Conservation (phyloP, 2,329 filamentous ascomycete genomes). For the Lachnellula subtilissima region DNA sequence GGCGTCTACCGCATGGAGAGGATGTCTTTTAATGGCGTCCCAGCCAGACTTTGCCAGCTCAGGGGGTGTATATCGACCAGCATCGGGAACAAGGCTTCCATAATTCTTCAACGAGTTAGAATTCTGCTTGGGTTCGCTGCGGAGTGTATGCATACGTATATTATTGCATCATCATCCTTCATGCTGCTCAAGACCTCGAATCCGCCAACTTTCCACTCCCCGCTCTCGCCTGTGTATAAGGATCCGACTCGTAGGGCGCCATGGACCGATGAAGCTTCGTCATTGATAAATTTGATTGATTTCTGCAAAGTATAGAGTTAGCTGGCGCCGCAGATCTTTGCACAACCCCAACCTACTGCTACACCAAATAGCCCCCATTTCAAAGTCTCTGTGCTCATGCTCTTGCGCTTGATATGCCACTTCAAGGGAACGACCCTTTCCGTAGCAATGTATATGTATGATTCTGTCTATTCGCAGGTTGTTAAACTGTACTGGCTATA, state of each 20-base stretch:
- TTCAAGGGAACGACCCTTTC: constrained; percentile 81
- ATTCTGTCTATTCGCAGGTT: constrained; percentile 63
- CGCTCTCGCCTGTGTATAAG: constrained; percentile 89
- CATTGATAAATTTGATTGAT: constrained; percentile 93
- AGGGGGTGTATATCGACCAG: constrained; percentile 77
- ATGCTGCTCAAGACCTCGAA: constrained; percentile 92
- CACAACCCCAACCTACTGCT: constrained; percentile 52
- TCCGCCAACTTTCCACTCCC: constrained; percentile 94
- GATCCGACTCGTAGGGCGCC: constrained; percentile 81
- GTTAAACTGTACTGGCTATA: constrained; percentile 18
- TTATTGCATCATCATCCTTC: constrained; percentile 90
- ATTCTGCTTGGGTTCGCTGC: not conserved
- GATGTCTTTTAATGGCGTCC: constrained; percentile 81
- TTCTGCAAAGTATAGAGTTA: constrained; percentile 46
- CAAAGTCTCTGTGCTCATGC: constrained; percentile 81
- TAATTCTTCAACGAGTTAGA: constrained; percentile 57
- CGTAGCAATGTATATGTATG: constrained; percentile 93
- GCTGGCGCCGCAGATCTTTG: not conserved
- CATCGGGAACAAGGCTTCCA: constrained; percentile 81
- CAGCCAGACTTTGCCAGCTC: constrained; percentile 85
- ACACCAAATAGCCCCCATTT: constrained; percentile 94
- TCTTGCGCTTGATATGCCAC: constrained; percentile 88
- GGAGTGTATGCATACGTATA: constrained; percentile 57
- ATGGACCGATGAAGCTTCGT: constrained; percentile 87
- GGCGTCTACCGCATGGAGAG: constrained; percentile 76